These are phyloP conservation scores for Teunomyces lycoperdinae DNA, from an alignment of 805 yeast genomes.

Conservation along the genomic window DNA sequence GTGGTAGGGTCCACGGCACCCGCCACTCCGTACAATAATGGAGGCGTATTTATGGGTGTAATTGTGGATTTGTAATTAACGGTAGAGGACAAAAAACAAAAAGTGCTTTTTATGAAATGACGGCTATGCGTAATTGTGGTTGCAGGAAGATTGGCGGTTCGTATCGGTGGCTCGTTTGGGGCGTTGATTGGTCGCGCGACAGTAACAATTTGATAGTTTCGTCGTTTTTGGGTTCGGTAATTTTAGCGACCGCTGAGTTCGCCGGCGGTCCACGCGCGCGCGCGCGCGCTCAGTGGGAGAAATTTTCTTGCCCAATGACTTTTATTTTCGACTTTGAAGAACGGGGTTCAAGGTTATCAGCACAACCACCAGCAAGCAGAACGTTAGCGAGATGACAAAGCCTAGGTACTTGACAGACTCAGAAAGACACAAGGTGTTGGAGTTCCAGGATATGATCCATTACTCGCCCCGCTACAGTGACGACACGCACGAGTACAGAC, in stretches of 20 bases:
- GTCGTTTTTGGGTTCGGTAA: too few relatives aligned
- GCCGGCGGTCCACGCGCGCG: too few relatives aligned
- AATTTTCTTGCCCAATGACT: neutral
- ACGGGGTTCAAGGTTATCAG: neutral
- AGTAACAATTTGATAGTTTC: neutral
- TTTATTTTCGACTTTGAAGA: neutral
- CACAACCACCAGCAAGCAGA: neutral
- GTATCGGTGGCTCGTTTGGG: neutral
- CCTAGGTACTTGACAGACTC: conserved; percentile 75
- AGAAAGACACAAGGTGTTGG: conserved; percentile 83
- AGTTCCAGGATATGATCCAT: conserved; percentile 91
- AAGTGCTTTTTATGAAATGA: too few relatives aligned
- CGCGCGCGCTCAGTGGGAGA: neutral
- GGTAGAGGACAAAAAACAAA: too few relatives aligned
- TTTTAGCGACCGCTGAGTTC: too few relatives aligned
- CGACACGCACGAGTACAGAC: conserved; percentile 90
- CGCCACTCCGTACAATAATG: neutral
- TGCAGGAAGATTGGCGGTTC: too few relatives aligned
- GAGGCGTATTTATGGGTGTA: too few relatives aligned
- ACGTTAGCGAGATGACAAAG: conserved; percentile 31
- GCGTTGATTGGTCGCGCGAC: conserved; percentile 1
- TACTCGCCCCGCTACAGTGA: conserved; percentile 93
- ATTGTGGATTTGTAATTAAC: too few relatives aligned
- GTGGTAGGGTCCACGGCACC: neutral
- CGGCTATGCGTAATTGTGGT: neutral